phyloP scores from a whole-genome alignment of 805 yeast genomes.

The Lipomyces anomalus region DNA sequence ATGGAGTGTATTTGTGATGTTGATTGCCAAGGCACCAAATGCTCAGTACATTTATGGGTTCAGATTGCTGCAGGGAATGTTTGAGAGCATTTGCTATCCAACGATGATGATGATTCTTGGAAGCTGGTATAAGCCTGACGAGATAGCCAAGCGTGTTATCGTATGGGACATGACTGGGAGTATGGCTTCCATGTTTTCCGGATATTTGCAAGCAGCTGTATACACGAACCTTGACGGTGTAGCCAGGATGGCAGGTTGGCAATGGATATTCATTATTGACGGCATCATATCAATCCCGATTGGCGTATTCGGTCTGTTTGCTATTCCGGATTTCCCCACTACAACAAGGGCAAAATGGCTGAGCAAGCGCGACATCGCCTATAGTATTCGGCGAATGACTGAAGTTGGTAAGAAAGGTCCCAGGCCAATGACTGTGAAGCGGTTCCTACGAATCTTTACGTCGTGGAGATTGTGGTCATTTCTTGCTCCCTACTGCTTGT shows the following conservation, averaged over 20 bases:
- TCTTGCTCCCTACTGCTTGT: constrained; percentile 11
- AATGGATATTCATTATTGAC: constrained; percentile 63
- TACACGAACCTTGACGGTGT: constrained; percentile 37
- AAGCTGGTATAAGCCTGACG: constrained; percentile 43
- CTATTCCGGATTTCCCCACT: constrained; percentile 8
- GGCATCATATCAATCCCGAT: constrained; percentile 43
- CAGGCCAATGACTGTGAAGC: constrained; percentile 14
- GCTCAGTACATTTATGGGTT: constrained; percentile 37
- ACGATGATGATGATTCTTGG: constrained; percentile 35
- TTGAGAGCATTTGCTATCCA: constrained; percentile 34
- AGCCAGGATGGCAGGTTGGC: constrained; percentile 47
- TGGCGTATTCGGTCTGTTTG: constrained; percentile 35
- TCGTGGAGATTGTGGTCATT: constrained; percentile 21
- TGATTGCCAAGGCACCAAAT: constrained; percentile 32
- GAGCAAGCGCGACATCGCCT: neutral
- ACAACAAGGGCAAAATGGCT: constrained; percentile 6
- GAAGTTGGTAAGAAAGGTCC: constrained; percentile 14
- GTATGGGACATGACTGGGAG: constrained; percentile 38
- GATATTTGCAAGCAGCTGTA: constrained; percentile 42
- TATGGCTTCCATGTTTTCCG: constrained; percentile 41
- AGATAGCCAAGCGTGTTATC: constrained; percentile 40
- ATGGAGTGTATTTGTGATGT: constrained; percentile 37
- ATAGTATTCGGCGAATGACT: constrained; percentile 9
- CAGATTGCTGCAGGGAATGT: constrained; percentile 40
- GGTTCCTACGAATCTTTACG: constrained; percentile 11